A percentile compares a stretch with the other conserved stretches of the same genome.
Evolutionary conservation across 2,329 filamentous ascomycete species (phyloP).

Genomic region (Apiospora pterosperma): DNA sequence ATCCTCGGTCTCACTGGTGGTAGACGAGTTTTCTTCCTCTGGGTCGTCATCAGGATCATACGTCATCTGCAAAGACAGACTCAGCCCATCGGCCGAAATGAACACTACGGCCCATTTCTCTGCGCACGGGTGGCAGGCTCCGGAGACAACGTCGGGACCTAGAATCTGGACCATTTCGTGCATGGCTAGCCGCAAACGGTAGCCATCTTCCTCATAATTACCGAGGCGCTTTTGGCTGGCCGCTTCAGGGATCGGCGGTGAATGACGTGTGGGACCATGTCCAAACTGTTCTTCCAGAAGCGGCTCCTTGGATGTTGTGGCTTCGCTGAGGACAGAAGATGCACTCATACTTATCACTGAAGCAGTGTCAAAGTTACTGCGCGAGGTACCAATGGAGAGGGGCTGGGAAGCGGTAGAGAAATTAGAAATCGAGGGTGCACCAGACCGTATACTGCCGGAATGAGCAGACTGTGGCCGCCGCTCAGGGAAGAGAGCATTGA

Average conservation of each 20-base stretch:
- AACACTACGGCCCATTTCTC: slow-evolving; percentile 83
- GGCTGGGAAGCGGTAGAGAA: slow-evolving; percentile 66
- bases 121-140: slow-evolving; percentile 72
- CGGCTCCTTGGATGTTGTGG: slow-evolving; percentile 62
- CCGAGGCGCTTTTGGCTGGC: slow-evolving; percentile 40
- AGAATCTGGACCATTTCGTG: slow-evolving; percentile 68
- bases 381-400: slow-evolving; percentile 57
- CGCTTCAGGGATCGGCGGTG: slow-evolving; percentile 46
- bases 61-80: slow-evolving; percentile 67
- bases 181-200: slow-evolving; percentile 62
- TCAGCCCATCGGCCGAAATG: slow-evolving; percentile 68
- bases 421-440: slow-evolving; percentile 64
- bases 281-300: slow-evolving; percentile 53
- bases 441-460: slow-evolving; percentile 61
- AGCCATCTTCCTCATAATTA: slow-evolving; percentile 62
- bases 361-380: slow-evolving; percentile 60
- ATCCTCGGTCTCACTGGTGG: slow-evolving; percentile 58
- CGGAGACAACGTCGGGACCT: slow-evolving; percentile 61
- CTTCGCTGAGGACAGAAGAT: slow-evolving; percentile 69
- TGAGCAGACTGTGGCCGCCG: slow-evolving; percentile 61
- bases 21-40: slow-evolving; percentile 61
- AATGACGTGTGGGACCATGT: slow-evolving; percentile 51
- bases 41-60: slow-evolving; percentile 66
- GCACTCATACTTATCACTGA: slow-evolving; percentile 71
- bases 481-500: slow-evolving; percentile 82